A percentile compares a stretch with the other conserved stretches of the same genome.
Evolutionary conservation across 2,329 filamentous ascomycete species (phyloP).

Genomic region (Alternaria ethzedia): DNA sequence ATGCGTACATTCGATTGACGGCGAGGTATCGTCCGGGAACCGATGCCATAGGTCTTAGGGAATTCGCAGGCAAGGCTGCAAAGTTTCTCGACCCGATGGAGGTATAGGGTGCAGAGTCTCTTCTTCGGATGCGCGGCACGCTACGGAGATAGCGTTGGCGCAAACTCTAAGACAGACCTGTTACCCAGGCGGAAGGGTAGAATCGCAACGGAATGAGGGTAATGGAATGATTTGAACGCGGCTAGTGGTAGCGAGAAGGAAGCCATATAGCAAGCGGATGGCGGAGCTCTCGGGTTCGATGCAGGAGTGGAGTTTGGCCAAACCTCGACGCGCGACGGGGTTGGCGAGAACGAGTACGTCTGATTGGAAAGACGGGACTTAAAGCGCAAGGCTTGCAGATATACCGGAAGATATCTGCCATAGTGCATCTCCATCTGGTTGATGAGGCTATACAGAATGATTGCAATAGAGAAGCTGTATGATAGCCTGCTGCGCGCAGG

Average conservation of each 20-base stretch:
- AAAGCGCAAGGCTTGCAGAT: too few relatives aligned
- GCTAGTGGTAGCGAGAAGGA: neutral
- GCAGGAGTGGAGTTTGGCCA: neutral
- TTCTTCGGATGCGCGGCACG: neutral
- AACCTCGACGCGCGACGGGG: neutral
- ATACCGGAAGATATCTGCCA: fast-evolving
- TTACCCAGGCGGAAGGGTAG: neutral
- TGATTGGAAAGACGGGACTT: neutral
- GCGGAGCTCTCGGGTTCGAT: neutral
- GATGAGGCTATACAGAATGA: neutral
- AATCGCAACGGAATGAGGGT: neutral
- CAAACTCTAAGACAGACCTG: neutral
- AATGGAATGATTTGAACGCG: neutral
- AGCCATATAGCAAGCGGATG: neutral
- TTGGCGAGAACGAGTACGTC: neutral
- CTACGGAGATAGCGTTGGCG: neutral
- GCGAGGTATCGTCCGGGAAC: neutral
- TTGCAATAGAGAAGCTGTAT: neutral
- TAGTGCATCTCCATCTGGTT: neutral
- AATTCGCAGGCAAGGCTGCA: neutral
- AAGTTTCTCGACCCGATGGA: neutral
- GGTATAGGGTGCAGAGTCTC: neutral
- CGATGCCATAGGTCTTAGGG: neutral
- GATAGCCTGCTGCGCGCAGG: neutral
- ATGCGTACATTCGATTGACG: neutral